Conservation (phyloP, 345 rosid species). For the Syzygium aqueum region DNA sequence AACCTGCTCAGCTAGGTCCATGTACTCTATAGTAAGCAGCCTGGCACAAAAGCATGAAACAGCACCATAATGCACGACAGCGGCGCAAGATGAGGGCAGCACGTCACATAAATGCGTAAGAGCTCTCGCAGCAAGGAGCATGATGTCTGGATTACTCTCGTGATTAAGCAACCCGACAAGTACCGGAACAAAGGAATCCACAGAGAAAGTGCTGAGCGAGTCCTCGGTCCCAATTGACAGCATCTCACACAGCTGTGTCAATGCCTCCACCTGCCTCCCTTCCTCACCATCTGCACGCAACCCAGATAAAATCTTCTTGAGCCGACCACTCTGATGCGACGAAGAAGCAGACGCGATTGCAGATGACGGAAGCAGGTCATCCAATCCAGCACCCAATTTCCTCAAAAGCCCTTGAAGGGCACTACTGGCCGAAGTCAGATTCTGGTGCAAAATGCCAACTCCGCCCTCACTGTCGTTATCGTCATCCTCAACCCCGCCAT, state of each 20-base stretch:
- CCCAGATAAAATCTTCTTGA: slow-evolving; percentile 92
- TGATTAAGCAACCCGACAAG: slow-evolving; percentile 90
- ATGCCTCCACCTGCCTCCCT: slow-evolving; percentile 96
- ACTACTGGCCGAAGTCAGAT: slow-evolving; percentile 88
- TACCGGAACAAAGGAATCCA: slow-evolving; percentile 92
- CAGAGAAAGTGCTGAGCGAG: slow-evolving; percentile 86
- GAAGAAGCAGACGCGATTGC: slow-evolving; percentile 80
- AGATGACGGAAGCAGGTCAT: slow-evolving; percentile 79
- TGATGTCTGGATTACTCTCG: slow-evolving; percentile 93
- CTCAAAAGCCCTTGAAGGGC: slow-evolving; percentile 89
- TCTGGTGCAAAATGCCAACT: slow-evolving; percentile 70
- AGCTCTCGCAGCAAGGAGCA: slow-evolving; percentile 99
- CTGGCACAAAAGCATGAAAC: slow-evolving; percentile 88
- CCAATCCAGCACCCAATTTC: slow-evolving; percentile 95
- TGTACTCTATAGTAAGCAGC: slow-evolving; percentile 92
- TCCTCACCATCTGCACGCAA: slow-evolving; percentile 94
- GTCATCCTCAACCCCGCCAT: slow-evolving; percentile 52
- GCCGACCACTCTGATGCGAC: slow-evolving; percentile 71
- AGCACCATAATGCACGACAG: slow-evolving; percentile 97
- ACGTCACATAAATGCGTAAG: slow-evolving; percentile 96
- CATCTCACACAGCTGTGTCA: slow-evolving; percentile 96
- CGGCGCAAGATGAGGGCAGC: slow-evolving; percentile 94
- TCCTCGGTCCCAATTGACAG: slow-evolving; percentile 97
- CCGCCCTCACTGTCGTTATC: slow-evolving; percentile 89
- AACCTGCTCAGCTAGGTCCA: slow-evolving; percentile 99